phyloP scores from a whole-genome alignment of 768 basidiomycete genomes.

The Phlegmacium glaucopus region DNA sequence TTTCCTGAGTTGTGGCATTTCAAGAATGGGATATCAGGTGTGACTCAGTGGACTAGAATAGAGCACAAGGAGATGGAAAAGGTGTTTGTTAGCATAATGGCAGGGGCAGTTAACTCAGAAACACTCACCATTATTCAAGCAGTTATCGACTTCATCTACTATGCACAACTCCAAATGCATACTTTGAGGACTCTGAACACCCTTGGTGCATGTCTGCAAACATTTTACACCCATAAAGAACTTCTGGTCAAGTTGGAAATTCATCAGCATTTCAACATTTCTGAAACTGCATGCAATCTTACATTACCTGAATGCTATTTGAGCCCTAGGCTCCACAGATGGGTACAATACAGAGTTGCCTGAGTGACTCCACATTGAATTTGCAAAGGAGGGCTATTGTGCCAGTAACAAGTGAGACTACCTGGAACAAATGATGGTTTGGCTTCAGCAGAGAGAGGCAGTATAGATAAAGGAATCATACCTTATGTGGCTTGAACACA shows the following conservation, averaged over 20 bases:
- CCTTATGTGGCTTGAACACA: slow-evolving; percentile 23
- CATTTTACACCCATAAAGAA: slow-evolving; percentile 24
- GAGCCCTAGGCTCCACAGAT: slow-evolving; percentile 1
- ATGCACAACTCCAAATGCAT: slow-evolving; percentile 10
- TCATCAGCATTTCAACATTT: slow-evolving; percentile 29
- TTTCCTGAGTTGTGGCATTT: too few relatives aligned
- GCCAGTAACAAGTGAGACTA: slow-evolving; percentile 28
- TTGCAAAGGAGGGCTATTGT: slow-evolving; percentile 3
- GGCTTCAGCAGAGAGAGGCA: slow-evolving; percentile 34
- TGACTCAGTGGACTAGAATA: too few relatives aligned
- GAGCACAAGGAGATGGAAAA: too few relatives aligned
- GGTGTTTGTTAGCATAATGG: too few relatives aligned
- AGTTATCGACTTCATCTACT: slow-evolving; percentile 26
- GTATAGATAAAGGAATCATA: slow-evolving; percentile 12
- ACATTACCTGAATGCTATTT: slow-evolving; percentile 20
- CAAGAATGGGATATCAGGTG: too few relatives aligned
- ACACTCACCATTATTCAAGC: too few relatives aligned
- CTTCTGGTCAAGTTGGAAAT: slow-evolving; percentile 20
- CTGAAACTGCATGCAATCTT: slow-evolving; percentile 29
- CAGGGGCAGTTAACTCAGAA: too few relatives aligned
- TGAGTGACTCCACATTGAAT: slow-evolving; percentile 1
- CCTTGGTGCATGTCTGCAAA: slow-evolving; percentile 13
- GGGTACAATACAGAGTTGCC: background rate
- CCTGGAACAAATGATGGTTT: slow-evolving; percentile 34
- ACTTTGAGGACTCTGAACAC: background rate